Conservation (phyloP, 208 protist species). For the Leishmania mexicana region DNA sequence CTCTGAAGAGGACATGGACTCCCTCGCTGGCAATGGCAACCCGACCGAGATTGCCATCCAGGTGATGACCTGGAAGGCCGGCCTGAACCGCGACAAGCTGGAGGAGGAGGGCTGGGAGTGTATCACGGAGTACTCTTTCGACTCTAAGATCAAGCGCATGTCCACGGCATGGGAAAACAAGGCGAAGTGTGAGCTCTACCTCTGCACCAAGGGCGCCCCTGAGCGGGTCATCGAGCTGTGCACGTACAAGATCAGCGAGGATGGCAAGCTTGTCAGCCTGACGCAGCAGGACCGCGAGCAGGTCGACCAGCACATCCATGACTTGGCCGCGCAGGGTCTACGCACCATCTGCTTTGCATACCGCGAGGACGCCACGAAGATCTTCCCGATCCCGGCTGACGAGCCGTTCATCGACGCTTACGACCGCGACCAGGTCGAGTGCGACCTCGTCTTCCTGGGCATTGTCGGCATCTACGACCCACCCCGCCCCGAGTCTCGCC, state of each 20-base stretch:
- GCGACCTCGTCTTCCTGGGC: constrained; percentile 85
- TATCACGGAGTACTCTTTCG: constrained; percentile 86
- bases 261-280: constrained; percentile 39
- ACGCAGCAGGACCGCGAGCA: constrained; percentile 41
- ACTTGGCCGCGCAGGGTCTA: constrained; percentile 66
- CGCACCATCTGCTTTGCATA: constrained; percentile 75
- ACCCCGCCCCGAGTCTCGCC: constrained; percentile 80
- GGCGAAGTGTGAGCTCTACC: constrained; percentile 52
- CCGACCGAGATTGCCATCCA: constrained; percentile 91
- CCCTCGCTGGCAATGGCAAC: constrained; percentile 77
- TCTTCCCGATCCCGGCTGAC: constrained; percentile 44
- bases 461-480: constrained; percentile 94
- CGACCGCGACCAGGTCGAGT: constrained; percentile 75
- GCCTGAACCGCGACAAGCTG: constrained; percentile 63
- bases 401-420: constrained; percentile 59
- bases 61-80: constrained; percentile 90
- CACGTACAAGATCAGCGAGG: constrained; percentile 44
- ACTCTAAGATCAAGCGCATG: constrained; percentile 91
- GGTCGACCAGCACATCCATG: constrained; percentile 57
- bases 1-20: constrained; percentile 66
- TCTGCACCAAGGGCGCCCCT: constrained; percentile 89
- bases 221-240: constrained; percentile 86
- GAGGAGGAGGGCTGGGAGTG: constrained; percentile 77
- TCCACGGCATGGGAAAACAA: constrained; percentile 79
- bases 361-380: constrained; percentile 34